Evolutionary conservation across 768 basidiomycete species (phyloP).

Genomic region (Suillus clintonianus): DNA sequence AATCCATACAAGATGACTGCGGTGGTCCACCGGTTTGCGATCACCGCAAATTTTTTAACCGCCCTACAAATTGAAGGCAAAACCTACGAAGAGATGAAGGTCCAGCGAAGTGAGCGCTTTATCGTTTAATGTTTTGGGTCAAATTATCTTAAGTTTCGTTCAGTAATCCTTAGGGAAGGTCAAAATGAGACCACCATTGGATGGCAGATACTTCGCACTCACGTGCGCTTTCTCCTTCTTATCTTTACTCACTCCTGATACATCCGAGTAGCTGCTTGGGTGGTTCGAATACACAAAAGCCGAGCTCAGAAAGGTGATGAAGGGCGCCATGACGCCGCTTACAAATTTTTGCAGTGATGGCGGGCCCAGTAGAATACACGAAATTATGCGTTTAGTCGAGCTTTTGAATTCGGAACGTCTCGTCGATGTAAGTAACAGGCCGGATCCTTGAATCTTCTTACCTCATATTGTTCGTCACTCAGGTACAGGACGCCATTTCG

Average conservation of each 20-base stretch:
- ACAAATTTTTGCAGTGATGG: neutral
- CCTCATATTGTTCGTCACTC: neutral
- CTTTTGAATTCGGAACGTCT: constrained; percentile 12
- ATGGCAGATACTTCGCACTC: neutral
- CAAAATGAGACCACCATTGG: neutral
- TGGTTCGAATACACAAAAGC: neutral
- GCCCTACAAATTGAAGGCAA: neutral
- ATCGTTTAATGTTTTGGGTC: neutral
- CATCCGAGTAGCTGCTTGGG: neutral
- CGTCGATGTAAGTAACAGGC: constrained; percentile 24
- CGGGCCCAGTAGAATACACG: too few relatives aligned
- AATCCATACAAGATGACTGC: neutral
- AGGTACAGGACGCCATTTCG: neutral
- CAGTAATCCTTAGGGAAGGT: neutral
- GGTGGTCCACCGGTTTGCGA: neutral
- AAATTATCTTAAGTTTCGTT: neutral
- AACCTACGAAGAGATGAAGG: neutral
- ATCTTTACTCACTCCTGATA: neutral
- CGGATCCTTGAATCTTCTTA: neutral
- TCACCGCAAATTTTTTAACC: neutral
- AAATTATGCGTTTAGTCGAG: neutral
- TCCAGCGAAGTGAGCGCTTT: neutral
- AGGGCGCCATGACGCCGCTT: neutral
- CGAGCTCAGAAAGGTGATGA: neutral
- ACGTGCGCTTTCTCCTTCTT: neutral